Base-by-base conservation (phyloP, 257 asterid genomes). In the Mentha longifolia region DNA sequence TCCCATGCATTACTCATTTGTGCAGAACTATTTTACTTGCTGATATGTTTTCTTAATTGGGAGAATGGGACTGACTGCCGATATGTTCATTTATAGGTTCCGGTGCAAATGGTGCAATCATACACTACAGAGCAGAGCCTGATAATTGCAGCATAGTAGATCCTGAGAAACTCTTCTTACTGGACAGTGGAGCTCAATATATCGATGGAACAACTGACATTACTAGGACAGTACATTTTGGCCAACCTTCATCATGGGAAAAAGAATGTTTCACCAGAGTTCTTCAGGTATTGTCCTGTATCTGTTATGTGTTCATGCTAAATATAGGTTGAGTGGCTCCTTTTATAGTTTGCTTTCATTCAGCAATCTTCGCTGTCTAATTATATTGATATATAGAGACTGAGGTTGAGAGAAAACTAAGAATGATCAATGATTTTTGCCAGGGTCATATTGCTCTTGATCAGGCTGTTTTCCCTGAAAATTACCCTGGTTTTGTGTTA, bases 361-460 rank as follows among this genome's bases (percentile, higher is more conserved):
- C 3, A 51, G 72, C 52, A 57, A 65, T 60, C 17, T 52, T 59
- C 56, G 63, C 56, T 43, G 37, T 68, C 46, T 46, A 35, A 17
- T 30, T 69, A 45, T 25, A 43, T 52, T 55, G 20, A 70, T 58
- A 37, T 39, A 33, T 16, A 67, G 43, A 51, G 63, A 54, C 47
- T 47, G 64, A 55, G 42, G 55, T 22, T 59, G 20, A 17, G 56
- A 43, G 58, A 61, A 16, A 55, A 61, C 68, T 76, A 60, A 66
- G 42, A 47, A n/a, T 19, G 41, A 17, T 51, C 46, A 56, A 11
- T 67, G 55, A 63, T 59, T 77, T 16, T 73, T 81, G 60, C 74
- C 91, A 94, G 99, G 99, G 99, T 75, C 98, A 94, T 81, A 89
- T 94, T 72, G 98, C 98, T 4, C 95, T 94, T 69, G 99, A 94